A percentile compares a stretch with the other conserved stretches of the same genome.
Evolutionary conservation across 73 alveolate species (phyloP).

Genomic region (Paraurostyla sp.): DNA sequence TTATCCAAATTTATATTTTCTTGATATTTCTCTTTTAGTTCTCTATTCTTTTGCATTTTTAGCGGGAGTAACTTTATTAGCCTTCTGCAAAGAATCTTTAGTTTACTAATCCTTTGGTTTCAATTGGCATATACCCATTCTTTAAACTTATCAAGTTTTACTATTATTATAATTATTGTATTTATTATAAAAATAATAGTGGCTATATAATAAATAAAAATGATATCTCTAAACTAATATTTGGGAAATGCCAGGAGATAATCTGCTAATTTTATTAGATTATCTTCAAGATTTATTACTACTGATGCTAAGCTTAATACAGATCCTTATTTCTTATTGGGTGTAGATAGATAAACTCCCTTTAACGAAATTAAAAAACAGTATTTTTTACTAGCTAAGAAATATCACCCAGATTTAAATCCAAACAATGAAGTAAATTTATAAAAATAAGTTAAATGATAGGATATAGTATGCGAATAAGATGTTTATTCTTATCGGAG

Average conservation of each 20-base stretch:
- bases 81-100: not conserved
- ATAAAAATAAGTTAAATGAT: not conserved
- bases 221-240: too few species aligned
- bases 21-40: conserved; percentile 37
- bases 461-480: conserved; percentile 65
- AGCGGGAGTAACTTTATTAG: not conserved
- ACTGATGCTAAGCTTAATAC: conserved; percentile 4
- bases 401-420: conserved; percentile 74
- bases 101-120: conserved; percentile 14
- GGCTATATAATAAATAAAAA: too few species aligned
- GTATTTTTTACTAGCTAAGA: conserved; percentile 68
- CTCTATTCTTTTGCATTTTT: not conserved
- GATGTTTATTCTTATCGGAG: conserved; percentile 67
- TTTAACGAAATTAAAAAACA: conserved; percentile 63
- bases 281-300: not conserved
- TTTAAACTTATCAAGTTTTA: too few species aligned
- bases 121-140: conserved; percentile 25
- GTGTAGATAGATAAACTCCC: conserved; percentile 55
- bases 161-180: too few species aligned
- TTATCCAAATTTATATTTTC: conserved; percentile 11
- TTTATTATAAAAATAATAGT: too few species aligned
- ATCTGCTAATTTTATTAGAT: not conserved
- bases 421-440: conserved; percentile 53
- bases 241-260: too few species aligned
- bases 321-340: conserved; percentile 66